Evolutionary conservation across 495 filamentous ascomycete genomes (phyloP).

Genomic region (Astrothelium subdiscretum): DNA sequence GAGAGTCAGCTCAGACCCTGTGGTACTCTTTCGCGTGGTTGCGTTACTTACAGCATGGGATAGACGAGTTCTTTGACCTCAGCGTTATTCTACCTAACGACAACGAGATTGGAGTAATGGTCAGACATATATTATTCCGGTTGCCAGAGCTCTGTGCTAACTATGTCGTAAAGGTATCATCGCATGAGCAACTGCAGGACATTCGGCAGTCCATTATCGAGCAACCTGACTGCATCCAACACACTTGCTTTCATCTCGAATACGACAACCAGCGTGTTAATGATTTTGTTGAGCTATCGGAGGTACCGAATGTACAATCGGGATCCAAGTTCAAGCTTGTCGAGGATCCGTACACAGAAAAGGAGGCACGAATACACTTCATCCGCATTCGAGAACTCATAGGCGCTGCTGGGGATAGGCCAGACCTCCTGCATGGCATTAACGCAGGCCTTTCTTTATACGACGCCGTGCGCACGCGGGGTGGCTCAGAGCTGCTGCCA

Average conservation of each 20-base stretch:
- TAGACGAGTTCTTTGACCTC: neutral
- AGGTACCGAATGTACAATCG: slow-evolving; percentile 64
- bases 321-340: slow-evolving; percentile 70
- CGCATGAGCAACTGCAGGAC: slow-evolving; percentile 94
- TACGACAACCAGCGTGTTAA: slow-evolving; percentile 76
- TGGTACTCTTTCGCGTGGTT: neutral
- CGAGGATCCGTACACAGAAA: slow-evolving; percentile 96
- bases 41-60: neutral
- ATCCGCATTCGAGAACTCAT: slow-evolving; percentile 84
- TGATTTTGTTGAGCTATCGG: slow-evolving; percentile 87
- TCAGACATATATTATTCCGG: neutral
- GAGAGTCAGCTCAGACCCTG: neutral
- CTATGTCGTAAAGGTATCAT: slow-evolving; percentile 53
- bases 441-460: slow-evolving; percentile 79
- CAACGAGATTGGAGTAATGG: neutral
- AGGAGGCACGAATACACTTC: slow-evolving; percentile 91
- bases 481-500: neutral
- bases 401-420: slow-evolving; percentile 76
- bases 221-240: slow-evolving; percentile 83
- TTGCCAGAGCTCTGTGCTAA: neutral
- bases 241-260: slow-evolving; percentile 97
- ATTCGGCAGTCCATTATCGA: slow-evolving; percentile 94
- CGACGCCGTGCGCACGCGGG: slow-evolving; percentile 46
- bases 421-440: slow-evolving; percentile 80
- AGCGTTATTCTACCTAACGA: neutral